Conservation (phyloP, 169 alveolate species). For the Amoebophrya sp. region DNA sequence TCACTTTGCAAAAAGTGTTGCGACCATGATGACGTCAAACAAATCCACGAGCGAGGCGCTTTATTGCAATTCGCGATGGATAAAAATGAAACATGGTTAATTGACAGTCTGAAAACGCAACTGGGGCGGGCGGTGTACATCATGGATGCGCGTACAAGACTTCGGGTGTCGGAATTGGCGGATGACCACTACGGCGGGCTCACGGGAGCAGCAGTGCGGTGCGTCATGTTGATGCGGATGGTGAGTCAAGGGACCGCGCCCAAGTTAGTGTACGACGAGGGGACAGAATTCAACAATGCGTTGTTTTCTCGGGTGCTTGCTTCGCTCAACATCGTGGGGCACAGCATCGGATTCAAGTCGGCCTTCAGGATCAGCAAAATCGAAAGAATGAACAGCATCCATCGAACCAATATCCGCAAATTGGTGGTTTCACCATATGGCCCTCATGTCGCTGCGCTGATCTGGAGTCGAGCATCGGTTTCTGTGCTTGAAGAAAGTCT, state of each 20-base stretch:
- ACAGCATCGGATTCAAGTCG: not conserved
- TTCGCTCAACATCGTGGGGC: not conserved
- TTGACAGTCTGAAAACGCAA: not conserved
- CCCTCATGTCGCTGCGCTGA: not conserved
- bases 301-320: not conserved
- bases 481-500: not conserved
- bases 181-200: not conserved
- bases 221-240: not conserved
- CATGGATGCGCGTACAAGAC: not conserved
- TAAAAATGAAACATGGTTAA: not conserved
- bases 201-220: not conserved
- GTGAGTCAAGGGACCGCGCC: not conserved
- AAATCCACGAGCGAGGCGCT: not conserved
- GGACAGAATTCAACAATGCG: not conserved
- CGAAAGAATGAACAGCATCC: not conserved
- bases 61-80: not conserved
- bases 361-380: not conserved
- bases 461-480: not conserved
- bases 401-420: not conserved
- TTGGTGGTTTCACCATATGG: not conserved
- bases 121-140: not conserved
- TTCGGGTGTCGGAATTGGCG: not conserved
- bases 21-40: not conserved
- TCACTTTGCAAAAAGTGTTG: not conserved
- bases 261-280: not conserved